Conservation (phyloP, 2,329 filamentous ascomycete genomes). For the Periglandula ipomoeae region DNA sequence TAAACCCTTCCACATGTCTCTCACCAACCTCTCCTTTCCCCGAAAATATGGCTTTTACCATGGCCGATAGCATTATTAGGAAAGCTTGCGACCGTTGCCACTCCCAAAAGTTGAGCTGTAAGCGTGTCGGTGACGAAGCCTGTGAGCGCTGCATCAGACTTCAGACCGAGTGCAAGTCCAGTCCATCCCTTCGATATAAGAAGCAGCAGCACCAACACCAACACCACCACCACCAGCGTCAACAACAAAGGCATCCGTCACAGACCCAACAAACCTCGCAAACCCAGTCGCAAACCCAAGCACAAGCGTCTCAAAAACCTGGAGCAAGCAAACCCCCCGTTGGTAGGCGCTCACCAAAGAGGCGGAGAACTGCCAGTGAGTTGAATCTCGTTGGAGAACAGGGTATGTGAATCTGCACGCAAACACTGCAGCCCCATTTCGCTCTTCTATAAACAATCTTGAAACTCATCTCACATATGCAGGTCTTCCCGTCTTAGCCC, state of each 20-base stretch:
- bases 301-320: slow-evolving; percentile 3
- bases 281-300: slow-evolving; percentile 6
- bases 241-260: slow-evolving; percentile 10
- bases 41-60: slow-evolving; percentile 21
- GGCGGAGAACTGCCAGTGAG: slow-evolving; percentile 26
- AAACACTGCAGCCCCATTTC: no score
- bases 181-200: slow-evolving; percentile 30
- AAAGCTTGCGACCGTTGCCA: slow-evolving; percentile 40
- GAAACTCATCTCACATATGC: slow-evolving; percentile 6
- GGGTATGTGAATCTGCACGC: slow-evolving; percentile 20
- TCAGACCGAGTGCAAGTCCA: slow-evolving; percentile 33
- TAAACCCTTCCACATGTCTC: slow-evolving; percentile 21
- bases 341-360: slow-evolving; percentile 26
- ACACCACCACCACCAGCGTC: slow-evolving; percentile 10
- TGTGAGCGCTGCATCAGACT: slow-evolving; percentile 35
- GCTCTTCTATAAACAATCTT: no score
- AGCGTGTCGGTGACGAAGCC: slow-evolving; percentile 28
- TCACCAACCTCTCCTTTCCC: slow-evolving; percentile 12
- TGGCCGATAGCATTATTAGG: slow-evolving; percentile 29
- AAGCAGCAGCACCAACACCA: slow-evolving; percentile 23
- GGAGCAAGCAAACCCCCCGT: slow-evolving; percentile 7
- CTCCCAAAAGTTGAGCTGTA: slow-evolving; percentile 36
- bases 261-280: slow-evolving; percentile 1
- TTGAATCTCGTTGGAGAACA: slow-evolving; percentile 24
- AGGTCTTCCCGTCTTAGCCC: slow-evolving; percentile 18